phyloP scores from a whole-genome alignment of 176 grass and related monocot species.

The Elymus sibiricus region DNA sequence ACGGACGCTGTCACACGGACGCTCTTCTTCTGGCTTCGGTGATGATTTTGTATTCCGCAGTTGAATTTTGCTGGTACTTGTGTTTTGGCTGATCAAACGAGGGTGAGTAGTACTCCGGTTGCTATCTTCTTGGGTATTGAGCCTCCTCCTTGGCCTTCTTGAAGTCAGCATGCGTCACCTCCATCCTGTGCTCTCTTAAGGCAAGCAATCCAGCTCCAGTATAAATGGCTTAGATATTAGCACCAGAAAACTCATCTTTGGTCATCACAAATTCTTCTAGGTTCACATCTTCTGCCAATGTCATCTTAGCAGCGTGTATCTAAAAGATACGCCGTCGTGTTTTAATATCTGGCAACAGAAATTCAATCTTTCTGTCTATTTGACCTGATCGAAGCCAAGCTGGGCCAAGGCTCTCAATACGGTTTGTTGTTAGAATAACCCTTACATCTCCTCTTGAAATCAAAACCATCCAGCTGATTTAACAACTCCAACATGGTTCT shows the following conservation, averaged over 20 bases:
- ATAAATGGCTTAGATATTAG: slow-evolving; percentile 82
- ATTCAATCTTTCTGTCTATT: slow-evolving; percentile 84
- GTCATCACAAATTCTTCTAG: slow-evolving; percentile 82
- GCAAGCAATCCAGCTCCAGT: slow-evolving; percentile 85
- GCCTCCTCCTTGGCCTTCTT: slow-evolving; percentile 98
- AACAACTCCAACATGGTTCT: slow-evolving; percentile 85
- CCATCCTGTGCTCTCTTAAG: slow-evolving; percentile 77
- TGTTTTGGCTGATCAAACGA: no score
- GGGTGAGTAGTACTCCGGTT: no score
- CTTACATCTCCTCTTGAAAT: slow-evolving; percentile 83
- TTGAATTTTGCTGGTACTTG: no score
- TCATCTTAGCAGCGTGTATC: slow-evolving; percentile 88
- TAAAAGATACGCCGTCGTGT: slow-evolving; percentile 71
- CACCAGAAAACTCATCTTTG: slow-evolving; percentile 83
- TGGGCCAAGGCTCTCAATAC: slow-evolving; percentile 77
- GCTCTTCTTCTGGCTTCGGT: no score
- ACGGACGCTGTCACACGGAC: no score
- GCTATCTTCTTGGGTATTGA: no score
- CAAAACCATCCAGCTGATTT: slow-evolving; percentile 89
- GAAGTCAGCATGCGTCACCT: slow-evolving; percentile 83
- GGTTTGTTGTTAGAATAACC: slow-evolving; percentile 83
- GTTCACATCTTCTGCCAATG: slow-evolving; percentile 73
- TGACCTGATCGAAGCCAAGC: slow-evolving; percentile 71
- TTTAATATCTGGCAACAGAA: slow-evolving; percentile 80
- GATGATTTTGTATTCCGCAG: no score